These are phyloP conservation scores for Pyrus bretschneideri DNA, from an alignment of 306 rosid genomes.

Conservation along the genomic window DNA sequence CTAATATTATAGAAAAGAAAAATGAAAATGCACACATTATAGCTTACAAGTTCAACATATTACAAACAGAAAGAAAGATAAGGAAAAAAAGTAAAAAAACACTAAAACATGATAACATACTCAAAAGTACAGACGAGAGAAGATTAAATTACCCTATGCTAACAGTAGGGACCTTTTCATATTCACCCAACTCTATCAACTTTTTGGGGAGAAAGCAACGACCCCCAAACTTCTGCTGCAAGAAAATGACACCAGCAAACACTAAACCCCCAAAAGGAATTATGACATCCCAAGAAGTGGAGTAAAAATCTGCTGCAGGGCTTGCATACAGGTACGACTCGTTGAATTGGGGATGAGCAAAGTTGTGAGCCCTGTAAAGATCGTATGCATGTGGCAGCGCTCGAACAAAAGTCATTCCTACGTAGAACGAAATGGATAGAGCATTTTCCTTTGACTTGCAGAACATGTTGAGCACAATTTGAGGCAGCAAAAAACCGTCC, in stretches of 20 bases:
- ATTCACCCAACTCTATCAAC: slow-evolving; percentile 17
- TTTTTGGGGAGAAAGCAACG: slow-evolving; percentile 32
- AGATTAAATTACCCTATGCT: slow-evolving; percentile 17
- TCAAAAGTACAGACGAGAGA: neutral
- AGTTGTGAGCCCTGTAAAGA: slow-evolving; percentile 32
- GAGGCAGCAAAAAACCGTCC: slow-evolving; percentile 62
- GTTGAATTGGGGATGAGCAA: neutral
- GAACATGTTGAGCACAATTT: slow-evolving; percentile 33
- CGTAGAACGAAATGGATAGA: slow-evolving; percentile 40
- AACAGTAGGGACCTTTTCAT: slow-evolving; percentile 29
- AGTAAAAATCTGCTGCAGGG: slow-evolving; percentile 40
- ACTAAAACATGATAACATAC: neutral
- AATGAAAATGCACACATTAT: neutral
- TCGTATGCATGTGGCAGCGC: slow-evolving; percentile 54
- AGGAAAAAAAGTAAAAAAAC: too few relatives aligned
- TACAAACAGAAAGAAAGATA: neutral
- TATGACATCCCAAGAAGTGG: slow-evolving; percentile 47
- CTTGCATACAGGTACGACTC: slow-evolving; percentile 38
- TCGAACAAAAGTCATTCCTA: slow-evolving; percentile 52
- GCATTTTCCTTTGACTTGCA: slow-evolving; percentile 20
- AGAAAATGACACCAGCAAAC: slow-evolving; percentile 41
- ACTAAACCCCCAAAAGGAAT: slow-evolving; percentile 38
- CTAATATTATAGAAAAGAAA: neutral
- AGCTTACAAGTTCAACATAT: neutral
- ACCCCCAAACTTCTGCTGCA: slow-evolving; percentile 57